Conservation (phyloP, 768 basidiomycete genomes). For the Pleurotus giganteus region DNA sequence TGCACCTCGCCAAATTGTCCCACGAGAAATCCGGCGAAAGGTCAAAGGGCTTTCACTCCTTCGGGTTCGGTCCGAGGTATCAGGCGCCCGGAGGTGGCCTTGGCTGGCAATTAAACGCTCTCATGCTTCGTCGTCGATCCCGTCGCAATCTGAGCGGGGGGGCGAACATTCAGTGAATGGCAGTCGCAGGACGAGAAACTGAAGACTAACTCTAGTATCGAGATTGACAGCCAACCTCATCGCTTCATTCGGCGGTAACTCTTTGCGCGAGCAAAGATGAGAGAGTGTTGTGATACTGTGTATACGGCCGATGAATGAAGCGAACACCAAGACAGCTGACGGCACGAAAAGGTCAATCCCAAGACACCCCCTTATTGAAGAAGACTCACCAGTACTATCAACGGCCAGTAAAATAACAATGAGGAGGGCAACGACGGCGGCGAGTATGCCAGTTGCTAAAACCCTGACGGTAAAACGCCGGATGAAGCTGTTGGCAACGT, state of each 20-base stretch:
- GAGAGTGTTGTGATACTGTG: slow-evolving; percentile 3
- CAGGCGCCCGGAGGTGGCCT: no score
- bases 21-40: no score
- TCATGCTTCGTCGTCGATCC: no score
- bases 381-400: not conserved
- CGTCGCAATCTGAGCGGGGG: no score
- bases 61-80: no score
- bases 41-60: no score
- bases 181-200: not conserved
- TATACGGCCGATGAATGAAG: slow-evolving; percentile 2
- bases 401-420: not conserved
- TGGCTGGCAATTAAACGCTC: no score
- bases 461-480: slow-evolving; percentile 4
- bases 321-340: not conserved
- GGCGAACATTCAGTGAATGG: not conserved
- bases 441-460: not conserved
- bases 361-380: not conserved
- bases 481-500: not conserved
- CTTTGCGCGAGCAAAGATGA: not conserved
- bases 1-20: no score
- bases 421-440: not conserved
- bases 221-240: not conserved
- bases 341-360: not conserved
- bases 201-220: not conserved
- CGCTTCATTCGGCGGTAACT: not conserved